Conservation (phyloP, 768 basidiomycete genomes). For the Lactarius quietus region DNA sequence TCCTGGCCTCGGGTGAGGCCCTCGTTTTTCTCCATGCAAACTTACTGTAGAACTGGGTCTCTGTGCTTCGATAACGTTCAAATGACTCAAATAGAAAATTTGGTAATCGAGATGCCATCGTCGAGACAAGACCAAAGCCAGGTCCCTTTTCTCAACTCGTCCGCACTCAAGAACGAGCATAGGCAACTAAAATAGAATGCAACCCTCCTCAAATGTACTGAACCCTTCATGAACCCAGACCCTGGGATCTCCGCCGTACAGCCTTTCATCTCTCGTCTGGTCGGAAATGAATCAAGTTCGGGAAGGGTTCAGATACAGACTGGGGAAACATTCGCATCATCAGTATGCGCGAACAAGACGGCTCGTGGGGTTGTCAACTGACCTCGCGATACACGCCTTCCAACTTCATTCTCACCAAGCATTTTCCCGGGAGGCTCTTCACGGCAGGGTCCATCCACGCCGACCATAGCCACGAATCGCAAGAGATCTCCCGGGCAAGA, state of each 20-base stretch:
- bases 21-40: too few species aligned
- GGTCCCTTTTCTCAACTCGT: background rate
- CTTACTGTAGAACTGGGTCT: background rate
- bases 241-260: background rate
- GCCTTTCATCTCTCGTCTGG: background rate
- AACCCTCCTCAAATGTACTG: background rate
- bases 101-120: background rate
- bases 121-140: background rate
- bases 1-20: too few species aligned
- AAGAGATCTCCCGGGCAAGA: slow-evolving; percentile 44
- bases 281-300: slow-evolving; percentile 52
- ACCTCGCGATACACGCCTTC: slow-evolving; percentile 55
- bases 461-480: slow-evolving; percentile 43
- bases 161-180: background rate
- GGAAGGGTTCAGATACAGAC: slow-evolving; percentile 51
- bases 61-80: background rate
- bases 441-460: slow-evolving; percentile 38
- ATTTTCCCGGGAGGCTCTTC: slow-evolving; percentile 46
- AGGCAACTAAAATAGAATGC: too few species aligned
- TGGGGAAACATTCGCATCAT: slow-evolving; percentile 27
- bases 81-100: background rate
- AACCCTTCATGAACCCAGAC: background rate
- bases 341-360: background rate
- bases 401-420: slow-evolving; percentile 56
- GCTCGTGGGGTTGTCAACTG: slow-evolving; percentile 25